A percentile compares a stretch with the other conserved stretches of the same genome.
Evolutionary conservation across 2,329 filamentous ascomycete genomes (phyloP).

Genomic region (Ophiostoma sp.): DNA sequence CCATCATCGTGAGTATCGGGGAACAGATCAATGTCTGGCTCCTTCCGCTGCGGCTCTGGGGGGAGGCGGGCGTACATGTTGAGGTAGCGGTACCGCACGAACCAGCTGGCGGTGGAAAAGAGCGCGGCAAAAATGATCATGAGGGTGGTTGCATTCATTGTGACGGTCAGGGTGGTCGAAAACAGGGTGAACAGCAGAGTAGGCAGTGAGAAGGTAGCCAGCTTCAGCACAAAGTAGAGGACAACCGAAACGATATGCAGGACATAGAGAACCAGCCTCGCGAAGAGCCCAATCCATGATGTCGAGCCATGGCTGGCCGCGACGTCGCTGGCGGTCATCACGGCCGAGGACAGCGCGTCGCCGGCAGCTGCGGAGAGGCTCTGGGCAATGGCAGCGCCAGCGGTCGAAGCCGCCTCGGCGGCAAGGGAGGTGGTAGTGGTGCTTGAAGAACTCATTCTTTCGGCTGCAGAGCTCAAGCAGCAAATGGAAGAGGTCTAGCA

Average conservation of each 20-base stretch:
- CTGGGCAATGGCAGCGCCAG: conserved; percentile 31
- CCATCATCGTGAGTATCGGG: conserved; percentile 88
- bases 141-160: conserved; percentile 97
- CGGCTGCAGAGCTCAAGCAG: conserved; percentile 27
- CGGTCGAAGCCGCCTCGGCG: conserved; percentile 23
- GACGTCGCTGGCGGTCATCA: conserved; percentile 38
- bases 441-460: conserved; percentile 24
- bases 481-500: background rate
- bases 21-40: conserved; percentile 91
- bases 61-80: conserved; percentile 96
- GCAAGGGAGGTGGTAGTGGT: conserved; percentile 1
- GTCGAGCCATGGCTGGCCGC: conserved; percentile 39
- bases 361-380: conserved; percentile 22
- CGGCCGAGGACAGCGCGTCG: conserved; percentile 36
- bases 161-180: conserved; percentile 90
- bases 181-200: conserved; percentile 85
- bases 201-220: conserved; percentile 82
- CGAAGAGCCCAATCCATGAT: conserved; percentile 56
- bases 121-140: conserved; percentile 72
- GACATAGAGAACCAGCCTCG: conserved; percentile 49
- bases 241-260: conserved; percentile 54
- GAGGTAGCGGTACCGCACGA: conserved; percentile 89
- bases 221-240: conserved; percentile 74
- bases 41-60: conserved; percentile 90
- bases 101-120: conserved; percentile 84